Evolutionary conservation across 305 asterid genomes (phyloP).

Genomic region (Solanum aculeatissimum): DNA sequence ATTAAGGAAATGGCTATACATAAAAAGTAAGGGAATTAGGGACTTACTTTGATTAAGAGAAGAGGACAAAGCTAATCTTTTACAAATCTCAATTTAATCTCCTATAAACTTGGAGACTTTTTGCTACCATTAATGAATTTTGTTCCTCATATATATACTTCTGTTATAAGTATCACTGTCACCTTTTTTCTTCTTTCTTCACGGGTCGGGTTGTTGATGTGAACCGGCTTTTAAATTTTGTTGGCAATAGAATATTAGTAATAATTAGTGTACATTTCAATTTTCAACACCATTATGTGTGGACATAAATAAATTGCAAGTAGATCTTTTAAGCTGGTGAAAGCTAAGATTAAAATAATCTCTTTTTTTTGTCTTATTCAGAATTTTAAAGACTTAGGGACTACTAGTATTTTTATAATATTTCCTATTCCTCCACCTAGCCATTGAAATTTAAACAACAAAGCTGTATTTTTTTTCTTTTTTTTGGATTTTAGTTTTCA

Average conservation of each 20-base stretch:
- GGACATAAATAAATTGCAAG: slow-evolving; percentile 1
- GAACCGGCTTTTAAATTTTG: slow-evolving; percentile 16
- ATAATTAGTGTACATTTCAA: slow-evolving; percentile 7
- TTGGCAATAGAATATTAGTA: slow-evolving; percentile 12
- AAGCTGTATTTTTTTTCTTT: not conserved
- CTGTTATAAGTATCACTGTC: slow-evolving; percentile 6
- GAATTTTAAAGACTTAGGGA: slow-evolving; percentile 13
- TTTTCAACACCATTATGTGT: slow-evolving; percentile 8
- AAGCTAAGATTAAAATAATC: not conserved
- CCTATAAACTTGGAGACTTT: slow-evolving; percentile 1
- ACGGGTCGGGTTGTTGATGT: slow-evolving; percentile 20
- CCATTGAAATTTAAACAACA: slow-evolving; percentile 13
- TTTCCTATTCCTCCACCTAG: not conserved
- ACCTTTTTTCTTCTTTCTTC: slow-evolving; percentile 2
- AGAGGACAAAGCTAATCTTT: slow-evolving; percentile 19
- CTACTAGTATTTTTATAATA: not conserved
- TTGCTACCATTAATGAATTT: slow-evolving; percentile 11
- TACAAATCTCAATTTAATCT: not conserved
- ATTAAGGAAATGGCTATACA: not conserved
- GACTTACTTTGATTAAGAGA: slow-evolving; percentile 4
- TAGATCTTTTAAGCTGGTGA: slow-evolving; percentile 14
- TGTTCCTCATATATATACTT: not conserved
- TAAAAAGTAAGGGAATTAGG: not conserved
- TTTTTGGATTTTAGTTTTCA: not conserved
- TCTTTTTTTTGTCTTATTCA: slow-evolving; percentile 2